phyloP scores from a whole-genome alignment of 371 early-diverging fungal genomes.

The Apophysomyces variabilis region DNA sequence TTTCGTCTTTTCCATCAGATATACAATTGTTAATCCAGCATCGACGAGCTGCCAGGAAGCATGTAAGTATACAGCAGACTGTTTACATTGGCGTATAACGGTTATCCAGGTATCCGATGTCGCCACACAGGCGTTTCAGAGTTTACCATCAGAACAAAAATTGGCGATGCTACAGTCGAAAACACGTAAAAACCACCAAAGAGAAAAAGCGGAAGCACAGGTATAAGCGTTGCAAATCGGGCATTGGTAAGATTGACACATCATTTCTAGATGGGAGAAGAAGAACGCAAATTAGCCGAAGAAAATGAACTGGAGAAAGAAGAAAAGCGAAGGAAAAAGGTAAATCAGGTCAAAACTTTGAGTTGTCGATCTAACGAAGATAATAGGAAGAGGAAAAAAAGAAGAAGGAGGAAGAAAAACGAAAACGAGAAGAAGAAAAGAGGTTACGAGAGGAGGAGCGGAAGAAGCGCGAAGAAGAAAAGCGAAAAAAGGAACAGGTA shows the following conservation, averaged over 20 bases:
- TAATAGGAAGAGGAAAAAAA: slow-evolving; percentile 31
- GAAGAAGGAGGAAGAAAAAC: slow-evolving; percentile 40
- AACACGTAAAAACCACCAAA: slow-evolving; percentile 17
- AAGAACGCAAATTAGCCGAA: slow-evolving; percentile 19
- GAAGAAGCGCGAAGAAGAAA: slow-evolving; percentile 45
- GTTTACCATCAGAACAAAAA: slow-evolving; percentile 22
- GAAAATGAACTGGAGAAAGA: slow-evolving; percentile 30
- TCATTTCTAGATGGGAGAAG: slow-evolving; percentile 12
- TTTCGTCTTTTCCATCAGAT: slow-evolving; percentile 40
- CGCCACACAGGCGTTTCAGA: slow-evolving; percentile 16
- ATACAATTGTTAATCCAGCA: slow-evolving; percentile 25
- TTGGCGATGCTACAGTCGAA: slow-evolving; percentile 22
- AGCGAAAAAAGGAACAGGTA: slow-evolving; percentile 46
- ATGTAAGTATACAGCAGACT: slow-evolving; percentile 19
- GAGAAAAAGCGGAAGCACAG: slow-evolving; percentile 17
- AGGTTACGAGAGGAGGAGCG: slow-evolving; percentile 41
- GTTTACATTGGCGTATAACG: neutral
- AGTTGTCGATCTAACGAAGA: neutral
- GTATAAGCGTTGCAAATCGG: neutral
- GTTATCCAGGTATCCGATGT: slow-evolving; percentile 24
- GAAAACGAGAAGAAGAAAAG: slow-evolving; percentile 30
- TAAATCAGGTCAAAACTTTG: slow-evolving; percentile 4
- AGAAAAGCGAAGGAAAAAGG: slow-evolving; percentile 30
- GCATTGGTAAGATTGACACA: too few relatives aligned
- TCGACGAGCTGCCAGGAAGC: slow-evolving; percentile 34